A percentile compares a stretch with the other conserved stretches of the same genome.
phyloP scores from a whole-genome alignment of 306 rosid species.

The Rosa lucieae region DNA sequence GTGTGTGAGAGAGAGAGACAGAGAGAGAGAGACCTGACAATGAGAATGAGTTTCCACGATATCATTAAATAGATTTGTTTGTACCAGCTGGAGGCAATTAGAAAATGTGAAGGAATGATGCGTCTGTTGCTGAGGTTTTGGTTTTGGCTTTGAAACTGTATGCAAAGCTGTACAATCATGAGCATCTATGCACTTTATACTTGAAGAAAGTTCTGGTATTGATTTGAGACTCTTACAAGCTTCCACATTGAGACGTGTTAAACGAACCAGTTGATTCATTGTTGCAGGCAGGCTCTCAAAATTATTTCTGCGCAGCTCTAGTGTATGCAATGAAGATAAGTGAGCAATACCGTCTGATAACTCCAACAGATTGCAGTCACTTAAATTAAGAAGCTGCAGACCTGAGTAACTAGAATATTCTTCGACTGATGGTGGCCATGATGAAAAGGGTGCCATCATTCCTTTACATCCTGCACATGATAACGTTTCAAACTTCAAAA shows the following conservation, averaged over 20 bases:
- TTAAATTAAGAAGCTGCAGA: neutral
- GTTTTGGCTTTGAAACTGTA: too few species aligned
- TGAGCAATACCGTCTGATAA: neutral
- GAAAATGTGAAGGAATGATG: too few species aligned
- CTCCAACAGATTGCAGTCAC: neutral
- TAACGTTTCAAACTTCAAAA: neutral
- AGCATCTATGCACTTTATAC: neutral
- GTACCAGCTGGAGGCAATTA: too few species aligned
- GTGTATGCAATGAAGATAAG: neutral
- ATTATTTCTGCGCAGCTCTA: neutral
- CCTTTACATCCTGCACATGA: neutral
- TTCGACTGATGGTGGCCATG: neutral
- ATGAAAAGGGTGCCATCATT: neutral
- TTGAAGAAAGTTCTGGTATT: neutral
- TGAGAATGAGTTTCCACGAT: too few species aligned
- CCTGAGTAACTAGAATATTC: too few species aligned
- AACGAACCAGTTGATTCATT: neutral
- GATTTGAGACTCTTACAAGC: neutral
- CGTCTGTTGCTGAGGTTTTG: too few species aligned
- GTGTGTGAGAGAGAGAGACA: too few species aligned
- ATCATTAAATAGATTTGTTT: too few species aligned
- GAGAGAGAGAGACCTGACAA: too few species aligned
- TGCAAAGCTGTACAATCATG: neutral
- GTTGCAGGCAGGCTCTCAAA: neutral
- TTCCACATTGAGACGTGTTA: neutral